Evolutionary conservation across 768 basidiomycete species (phyloP), one percentile per base, ranked within the genome.

Genomic region (Coprinopsis strossmayeri): DNA sequence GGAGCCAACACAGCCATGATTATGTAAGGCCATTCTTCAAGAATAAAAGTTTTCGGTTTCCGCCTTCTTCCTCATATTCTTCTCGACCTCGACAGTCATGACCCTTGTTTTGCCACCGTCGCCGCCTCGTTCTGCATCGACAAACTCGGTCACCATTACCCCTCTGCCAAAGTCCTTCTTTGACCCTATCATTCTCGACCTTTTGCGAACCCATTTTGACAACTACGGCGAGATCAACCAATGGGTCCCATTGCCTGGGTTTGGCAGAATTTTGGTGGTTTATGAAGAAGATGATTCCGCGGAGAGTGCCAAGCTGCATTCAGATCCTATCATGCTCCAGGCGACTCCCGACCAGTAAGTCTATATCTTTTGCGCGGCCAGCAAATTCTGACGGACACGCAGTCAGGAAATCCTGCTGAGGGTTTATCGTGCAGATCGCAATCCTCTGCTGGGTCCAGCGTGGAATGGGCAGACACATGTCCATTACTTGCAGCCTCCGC

Each of bases 131-230:
- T 52, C 51, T 5, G 55, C 59, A 4, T 56, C 57, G 2, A 95
- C 93, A 26, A 98, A 98, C 65, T 88, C 93, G 0, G 71, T 97
- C 25, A 76, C 91, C 34, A 76, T 98, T 42, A 82, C 93, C 1
- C 74, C 79, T 1, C 66, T 98, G 0, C 90, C 92, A 2, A 76
- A 71, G 27, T 68, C 76, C 1, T 90, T 93, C 64, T 95, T 97
- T 69, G 74, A 83, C 28, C 82, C 84, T 4, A 57, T 74, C 0
- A 74, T 87, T 51, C 72, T 92, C 20, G 65, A 75, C 10, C 76
- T 86, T 15, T 70, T 97, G 20, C 74, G 69, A 34, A 66, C 72
- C 18, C 84, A 94, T 60, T 97, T 98, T 61, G 70, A 69, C 2
- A 59, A 72, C 2, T 93, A 85, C 56, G 95, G 96, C 15, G 68